Evolutionary conservation across 441 rosid genomes (phyloP).

Genomic region (Brassica balearica): DNA sequence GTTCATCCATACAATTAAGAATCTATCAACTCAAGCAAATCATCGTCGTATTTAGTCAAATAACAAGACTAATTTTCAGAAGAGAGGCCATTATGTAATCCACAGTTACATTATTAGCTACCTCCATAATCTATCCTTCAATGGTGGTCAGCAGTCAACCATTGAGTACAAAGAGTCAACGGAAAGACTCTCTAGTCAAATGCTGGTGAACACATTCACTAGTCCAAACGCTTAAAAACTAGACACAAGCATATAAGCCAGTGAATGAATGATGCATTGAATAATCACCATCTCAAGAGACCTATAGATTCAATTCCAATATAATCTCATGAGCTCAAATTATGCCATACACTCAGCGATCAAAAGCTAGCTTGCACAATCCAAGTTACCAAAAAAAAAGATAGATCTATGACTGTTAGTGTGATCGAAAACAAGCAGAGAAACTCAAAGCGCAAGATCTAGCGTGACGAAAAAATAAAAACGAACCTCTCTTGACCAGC

Average conservation of each 20-base stretch:
- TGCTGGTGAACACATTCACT: conserved; percentile 21
- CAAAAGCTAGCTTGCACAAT: conserved; percentile 6
- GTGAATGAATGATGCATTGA: conserved; percentile 9
- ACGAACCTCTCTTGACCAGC: conserved; percentile 65
- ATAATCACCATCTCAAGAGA: conserved; percentile 8
- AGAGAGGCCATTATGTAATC: neutral
- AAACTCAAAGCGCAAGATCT: conserved; percentile 33
- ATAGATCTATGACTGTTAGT: conserved; percentile 36
- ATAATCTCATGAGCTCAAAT: conserved; percentile 12
- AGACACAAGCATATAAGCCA: conserved; percentile 16
- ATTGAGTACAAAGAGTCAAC: conserved; percentile 32
- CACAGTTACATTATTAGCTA: conserved; percentile 24
- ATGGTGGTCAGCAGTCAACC: conserved; percentile 39
- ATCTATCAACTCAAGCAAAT: conserved; percentile 4
- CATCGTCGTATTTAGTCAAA: conserved; percentile 27
- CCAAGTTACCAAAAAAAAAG: conserved; percentile 7
- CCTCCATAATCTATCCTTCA: conserved; percentile 7
- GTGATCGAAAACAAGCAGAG: neutral
- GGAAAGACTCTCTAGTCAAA: conserved; percentile 17
- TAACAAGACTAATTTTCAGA: neutral
- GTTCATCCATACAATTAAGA: conserved; percentile 21
- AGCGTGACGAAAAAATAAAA: conserved; percentile 14
- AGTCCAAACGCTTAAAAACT: neutral
- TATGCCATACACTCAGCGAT: neutral
- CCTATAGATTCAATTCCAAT: neutral